Base-by-base conservation (phyloP, 2,329 filamentous ascomycete species). In the Rhinocladiella mackenziei region DNA sequence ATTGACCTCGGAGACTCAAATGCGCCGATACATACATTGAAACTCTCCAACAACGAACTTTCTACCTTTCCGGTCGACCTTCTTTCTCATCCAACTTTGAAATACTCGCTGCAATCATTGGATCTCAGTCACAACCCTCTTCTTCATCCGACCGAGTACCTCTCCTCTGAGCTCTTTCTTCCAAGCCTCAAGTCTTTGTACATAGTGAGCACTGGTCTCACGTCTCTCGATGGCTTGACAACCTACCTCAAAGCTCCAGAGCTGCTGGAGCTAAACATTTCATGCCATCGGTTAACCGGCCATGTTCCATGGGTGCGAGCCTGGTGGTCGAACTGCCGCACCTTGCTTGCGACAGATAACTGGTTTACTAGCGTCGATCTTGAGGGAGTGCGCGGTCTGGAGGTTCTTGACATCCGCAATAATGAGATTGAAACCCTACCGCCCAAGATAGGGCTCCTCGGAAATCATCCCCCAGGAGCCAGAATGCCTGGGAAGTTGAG, bases 341-440 rank as follows among this genome's bases (percentile, higher is more conserved):
- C 84, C 0, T 71, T 97, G 7, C 69, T 91, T 13, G 83, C 81
- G 1, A 78, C 81, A 3, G 88, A 94, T 64, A 97, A 97, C 62
- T 80, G 82, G 53, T 76, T 96, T 37, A 72, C 76, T 4, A 81
- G 84, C 10, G 73, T 94, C 11, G 77, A 84, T 1, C 82, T 86
- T 0, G 83, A 88, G 7, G 73, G 80, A 7, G 79, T 96, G 26
- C 74, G 75, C 38, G 89, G 91, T 0, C 63, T 96, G 44, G 79
- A 80, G 53, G 76, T 84, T 4, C 78, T 94, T 2, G 87, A 94
- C 61, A 79, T 88, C 6, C 80, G 80, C 53, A 89, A 88, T 64
- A 97, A 97, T 60, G 84, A 91, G 38, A 87, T 97, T 51, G 77
- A 78, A n/a, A 78, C 80, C 34, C 69, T 97, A 10, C 86, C 92